Evolutionary conservation across 768 basidiomycete genomes (phyloP).

Genomic region (Kondoa subrosea): DNA sequence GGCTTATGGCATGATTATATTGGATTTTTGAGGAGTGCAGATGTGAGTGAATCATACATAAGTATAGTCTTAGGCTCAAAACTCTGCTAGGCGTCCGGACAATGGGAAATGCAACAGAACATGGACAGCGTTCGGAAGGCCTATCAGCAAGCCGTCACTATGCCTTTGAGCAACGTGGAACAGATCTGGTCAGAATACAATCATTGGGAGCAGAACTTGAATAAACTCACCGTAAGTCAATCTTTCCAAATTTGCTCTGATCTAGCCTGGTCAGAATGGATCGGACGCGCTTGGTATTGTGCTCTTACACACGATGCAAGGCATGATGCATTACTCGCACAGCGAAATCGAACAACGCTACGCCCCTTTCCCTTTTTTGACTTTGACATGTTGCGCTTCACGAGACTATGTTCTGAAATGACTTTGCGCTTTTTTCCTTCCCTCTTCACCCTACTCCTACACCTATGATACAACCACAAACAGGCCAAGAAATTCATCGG

Average conservation of each 20-base stretch:
- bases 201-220: conserved; percentile 71
- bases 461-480: neutral
- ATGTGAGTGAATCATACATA: conserved; percentile 41
- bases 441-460: neutral
- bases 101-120: conserved; percentile 91
- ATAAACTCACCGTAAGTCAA: conserved; percentile 56
- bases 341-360: neutral
- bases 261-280: neutral
- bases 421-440: neutral
- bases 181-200: conserved; percentile 85
- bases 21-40: conserved; percentile 62
- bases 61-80: too few relatives aligned
- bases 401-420: neutral
- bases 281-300: neutral
- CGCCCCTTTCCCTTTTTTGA: neutral
- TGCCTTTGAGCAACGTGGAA: conserved; percentile 86
- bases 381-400: neutral
- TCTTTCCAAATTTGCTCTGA: too few relatives aligned
- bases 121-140: conserved; percentile 82
- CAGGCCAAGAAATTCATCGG: conserved; percentile 89
- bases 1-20: conserved; percentile 92
- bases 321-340: too few relatives aligned
- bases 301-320: neutral
- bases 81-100: conserved; percentile 48
- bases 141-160: conserved; percentile 83